These are phyloP conservation scores for Pythium rhizo-oryzae DNA, from an alignment of 352 stramenopile genomes.

Conservation along the genomic window DNA sequence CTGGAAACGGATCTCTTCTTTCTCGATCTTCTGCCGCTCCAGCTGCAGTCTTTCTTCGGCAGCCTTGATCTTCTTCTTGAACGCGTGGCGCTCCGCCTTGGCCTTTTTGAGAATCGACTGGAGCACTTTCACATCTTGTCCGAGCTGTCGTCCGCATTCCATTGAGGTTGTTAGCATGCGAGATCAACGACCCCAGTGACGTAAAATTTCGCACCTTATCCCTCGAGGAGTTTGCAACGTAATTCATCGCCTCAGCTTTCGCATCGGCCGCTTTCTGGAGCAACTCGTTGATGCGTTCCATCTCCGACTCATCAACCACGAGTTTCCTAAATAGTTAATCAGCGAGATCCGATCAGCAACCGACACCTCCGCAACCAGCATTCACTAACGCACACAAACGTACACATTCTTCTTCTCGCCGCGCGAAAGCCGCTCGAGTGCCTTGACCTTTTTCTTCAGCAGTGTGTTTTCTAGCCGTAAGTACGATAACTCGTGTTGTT, in stretches of 20 bases:
- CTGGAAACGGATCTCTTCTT: conserved; percentile 82
- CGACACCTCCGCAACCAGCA: too few relatives aligned
- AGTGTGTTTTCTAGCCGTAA: conserved; percentile 69
- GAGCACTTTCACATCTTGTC: conserved; percentile 70
- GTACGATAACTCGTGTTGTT: conserved; percentile 48
- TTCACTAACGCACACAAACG: conserved; percentile 5
- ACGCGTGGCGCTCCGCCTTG: conserved; percentile 74
- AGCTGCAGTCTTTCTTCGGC: conserved; percentile 59
- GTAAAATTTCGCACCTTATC: conserved; percentile 54
- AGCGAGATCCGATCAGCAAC: neutral
- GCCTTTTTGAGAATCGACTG: conserved; percentile 81
- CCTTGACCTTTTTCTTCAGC: conserved; percentile 72
- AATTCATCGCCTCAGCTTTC: conserved; percentile 75
- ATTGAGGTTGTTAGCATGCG: too few relatives aligned
- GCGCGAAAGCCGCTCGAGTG: conserved; percentile 49
- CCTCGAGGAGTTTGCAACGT: conserved; percentile 67
- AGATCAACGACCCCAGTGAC: neutral
- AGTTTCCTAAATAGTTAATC: conserved; percentile 38
- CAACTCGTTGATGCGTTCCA: conserved; percentile 75
- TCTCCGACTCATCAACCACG: conserved; percentile 54
- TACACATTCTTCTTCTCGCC: conserved; percentile 50
- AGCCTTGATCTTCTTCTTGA: conserved; percentile 81
- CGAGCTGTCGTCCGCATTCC: conserved; percentile 39
- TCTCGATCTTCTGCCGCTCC: conserved; percentile 71
- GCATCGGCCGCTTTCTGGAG: conserved; percentile 78